These are phyloP conservation scores for Lumnitzera littorea DNA, from an alignment of 345 rosid genomes.

Conservation along the genomic window DNA sequence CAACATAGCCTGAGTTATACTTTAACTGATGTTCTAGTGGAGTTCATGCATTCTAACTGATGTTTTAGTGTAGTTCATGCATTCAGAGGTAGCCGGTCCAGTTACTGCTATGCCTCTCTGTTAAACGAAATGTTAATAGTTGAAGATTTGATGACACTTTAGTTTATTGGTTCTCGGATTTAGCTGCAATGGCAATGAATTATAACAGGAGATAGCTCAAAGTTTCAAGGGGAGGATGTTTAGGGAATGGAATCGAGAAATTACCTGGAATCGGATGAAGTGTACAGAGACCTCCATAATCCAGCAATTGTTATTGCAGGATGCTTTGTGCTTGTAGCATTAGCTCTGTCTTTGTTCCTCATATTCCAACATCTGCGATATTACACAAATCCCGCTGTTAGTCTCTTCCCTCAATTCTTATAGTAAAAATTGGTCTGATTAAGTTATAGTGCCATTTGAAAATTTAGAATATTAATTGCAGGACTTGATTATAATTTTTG, in stretches of 20 bases:
- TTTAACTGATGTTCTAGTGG: no score
- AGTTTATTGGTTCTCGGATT: no score
- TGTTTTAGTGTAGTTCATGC: no score
- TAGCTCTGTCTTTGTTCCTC: conserved; percentile 43
- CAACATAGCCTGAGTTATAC: no score
- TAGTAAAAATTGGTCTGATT: neutral
- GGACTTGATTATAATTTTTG: no score
- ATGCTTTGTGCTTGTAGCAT: conserved; percentile 51
- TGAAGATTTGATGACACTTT: neutral
- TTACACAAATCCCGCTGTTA: conserved; percentile 66
- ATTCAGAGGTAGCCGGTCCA: no score
- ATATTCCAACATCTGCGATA: conserved; percentile 67
- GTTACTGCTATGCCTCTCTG: no score
- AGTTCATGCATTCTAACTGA: no score
- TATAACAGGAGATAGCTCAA: neutral
- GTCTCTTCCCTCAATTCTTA: conserved; percentile 7
- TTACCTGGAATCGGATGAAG: conserved; percentile 9
- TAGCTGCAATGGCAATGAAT: neutral
- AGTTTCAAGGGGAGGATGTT: conserved; percentile 6
- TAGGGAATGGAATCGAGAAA: conserved; percentile 17
- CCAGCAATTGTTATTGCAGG: conserved; percentile 60
- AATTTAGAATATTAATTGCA: neutral
- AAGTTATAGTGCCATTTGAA: neutral
- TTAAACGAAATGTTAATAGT: no score
- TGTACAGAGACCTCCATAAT: conserved; percentile 38